Evolutionary conservation across 1,284 basidiomycete species (phyloP).

Genomic region (Ustilago cynodontis): DNA sequence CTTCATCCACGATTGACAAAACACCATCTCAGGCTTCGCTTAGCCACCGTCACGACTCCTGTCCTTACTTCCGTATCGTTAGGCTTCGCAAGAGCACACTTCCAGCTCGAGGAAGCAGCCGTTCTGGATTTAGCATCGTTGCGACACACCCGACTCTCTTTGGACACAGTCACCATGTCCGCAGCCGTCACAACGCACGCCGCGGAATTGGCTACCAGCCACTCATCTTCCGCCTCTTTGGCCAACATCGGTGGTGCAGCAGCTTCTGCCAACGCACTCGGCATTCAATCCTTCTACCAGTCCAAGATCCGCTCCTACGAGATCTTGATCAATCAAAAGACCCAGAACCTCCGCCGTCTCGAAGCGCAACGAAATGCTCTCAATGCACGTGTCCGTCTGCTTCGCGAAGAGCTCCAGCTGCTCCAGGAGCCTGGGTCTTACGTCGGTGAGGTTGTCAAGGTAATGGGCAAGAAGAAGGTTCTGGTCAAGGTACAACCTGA

Average conservation of each 20-base stretch:
- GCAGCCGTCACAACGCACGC: constrained; percentile 43
- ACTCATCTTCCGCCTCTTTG: constrained; percentile 16
- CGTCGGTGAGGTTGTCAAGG: constrained; percentile 97
- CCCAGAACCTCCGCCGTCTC: constrained; percentile 92
- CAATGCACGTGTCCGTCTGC: constrained; percentile 85
- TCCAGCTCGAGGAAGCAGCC: neutral
- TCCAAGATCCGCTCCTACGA: constrained; percentile 95
- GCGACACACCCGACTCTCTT: neutral
- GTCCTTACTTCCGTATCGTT: neutral
- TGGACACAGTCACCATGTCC: constrained; percentile 26
- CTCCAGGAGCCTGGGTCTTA: constrained; percentile 97
- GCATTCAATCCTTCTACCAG: constrained; percentile 85
- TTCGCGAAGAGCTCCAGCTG: constrained; percentile 93
- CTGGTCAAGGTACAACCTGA: constrained; percentile 98
- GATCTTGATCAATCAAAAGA: constrained; percentile 92
- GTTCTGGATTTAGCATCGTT: neutral
- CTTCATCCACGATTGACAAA: neutral
- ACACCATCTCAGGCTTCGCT: too few species aligned
- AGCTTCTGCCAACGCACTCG: constrained; percentile 48
- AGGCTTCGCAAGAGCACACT: neutral
- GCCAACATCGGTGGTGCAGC: constrained; percentile 48
- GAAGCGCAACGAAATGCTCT: constrained; percentile 97
- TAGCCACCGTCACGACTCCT: too few species aligned
- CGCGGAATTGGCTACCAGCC: constrained; percentile 24
- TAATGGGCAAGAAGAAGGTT: constrained; percentile 99